These are phyloP conservation scores for Endocalyx cinctus DNA, from an alignment of 2,329 filamentous ascomycete genomes.

Conservation along the genomic window DNA sequence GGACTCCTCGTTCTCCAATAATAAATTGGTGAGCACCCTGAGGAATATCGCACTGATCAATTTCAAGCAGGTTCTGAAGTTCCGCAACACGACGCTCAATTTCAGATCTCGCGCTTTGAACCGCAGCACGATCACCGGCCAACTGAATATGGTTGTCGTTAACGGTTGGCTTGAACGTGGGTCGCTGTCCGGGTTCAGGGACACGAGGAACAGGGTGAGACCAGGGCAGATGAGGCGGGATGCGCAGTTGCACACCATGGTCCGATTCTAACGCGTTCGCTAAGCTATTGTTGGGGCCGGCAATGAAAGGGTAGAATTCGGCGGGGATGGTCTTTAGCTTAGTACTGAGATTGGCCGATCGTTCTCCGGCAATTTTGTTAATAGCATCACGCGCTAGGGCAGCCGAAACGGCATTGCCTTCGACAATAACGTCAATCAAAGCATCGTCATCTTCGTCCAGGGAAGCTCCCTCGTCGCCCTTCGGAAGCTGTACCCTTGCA, in stretches of 20 bases:
- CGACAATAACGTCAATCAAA: constrained; percentile 79
- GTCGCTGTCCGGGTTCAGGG: constrained; percentile 58
- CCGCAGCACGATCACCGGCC: constrained; percentile 77
- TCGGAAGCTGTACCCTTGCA: constrained; percentile 85
- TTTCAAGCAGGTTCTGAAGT: constrained; percentile 68
- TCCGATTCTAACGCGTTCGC: constrained; percentile 65
- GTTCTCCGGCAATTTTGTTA: constrained; percentile 80
- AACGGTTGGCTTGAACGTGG: constrained; percentile 66
- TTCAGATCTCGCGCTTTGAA: constrained; percentile 72
- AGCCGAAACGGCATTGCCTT: constrained; percentile 86
- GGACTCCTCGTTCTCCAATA: constrained; percentile 75
- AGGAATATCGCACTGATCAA: constrained; percentile 78
- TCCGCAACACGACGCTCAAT: constrained; percentile 76
- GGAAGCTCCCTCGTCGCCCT: constrained; percentile 59
- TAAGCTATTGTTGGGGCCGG: constrained; percentile 68
- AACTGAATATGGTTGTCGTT: constrained; percentile 75
- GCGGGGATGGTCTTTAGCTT: constrained; percentile 80
- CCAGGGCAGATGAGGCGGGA: constrained; percentile 79
- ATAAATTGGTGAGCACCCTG: constrained; percentile 92
- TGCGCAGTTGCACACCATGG: constrained; percentile 73
- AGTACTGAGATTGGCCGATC: constrained; percentile 74
- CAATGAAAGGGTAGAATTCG: constrained; percentile 94
- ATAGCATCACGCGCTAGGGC: constrained; percentile 81
- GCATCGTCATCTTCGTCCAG: constrained; percentile 71
- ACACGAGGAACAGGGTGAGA: constrained; percentile 62